Evolutionary conservation across 495 filamentous ascomycete genomes (phyloP).

Genomic region (Annulohypoxylon stygium): DNA sequence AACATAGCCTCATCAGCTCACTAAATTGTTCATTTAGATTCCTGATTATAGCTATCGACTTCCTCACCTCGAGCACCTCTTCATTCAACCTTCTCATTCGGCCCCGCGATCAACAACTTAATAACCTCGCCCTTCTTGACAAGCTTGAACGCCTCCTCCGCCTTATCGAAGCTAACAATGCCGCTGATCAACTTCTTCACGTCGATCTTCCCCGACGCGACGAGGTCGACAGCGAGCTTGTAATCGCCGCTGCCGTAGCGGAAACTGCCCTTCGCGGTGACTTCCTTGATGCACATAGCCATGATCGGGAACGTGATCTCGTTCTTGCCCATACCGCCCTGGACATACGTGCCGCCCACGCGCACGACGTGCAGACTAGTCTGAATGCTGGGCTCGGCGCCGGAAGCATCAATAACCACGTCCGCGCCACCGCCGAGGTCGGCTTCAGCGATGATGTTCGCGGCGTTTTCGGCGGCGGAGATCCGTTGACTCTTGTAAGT

Average conservation of each 20-base stretch:
- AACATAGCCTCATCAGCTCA: neutral
- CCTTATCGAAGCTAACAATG: conserved; percentile 77
- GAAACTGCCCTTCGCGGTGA: conserved; percentile 83
- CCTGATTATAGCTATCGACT: neutral
- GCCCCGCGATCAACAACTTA: conserved; percentile 85
- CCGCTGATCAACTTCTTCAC: conserved; percentile 79
- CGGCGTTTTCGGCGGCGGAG: conserved; percentile 73
- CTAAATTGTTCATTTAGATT: neutral
- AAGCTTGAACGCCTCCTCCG: conserved; percentile 82
- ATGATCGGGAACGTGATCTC: conserved; percentile 88
- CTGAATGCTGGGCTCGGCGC: conserved; percentile 83
- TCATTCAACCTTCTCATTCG: conserved; percentile 63
- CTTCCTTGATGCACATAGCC: conserved; percentile 82
- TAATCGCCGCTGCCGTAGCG: conserved; percentile 88
- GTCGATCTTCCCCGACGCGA: conserved; percentile 71
- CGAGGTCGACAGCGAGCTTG: conserved; percentile 77
- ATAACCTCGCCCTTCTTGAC: conserved; percentile 82
- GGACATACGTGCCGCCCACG: conserved; percentile 83
- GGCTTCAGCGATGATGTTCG: conserved; percentile 63
- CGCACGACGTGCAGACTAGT: conserved; percentile 76
- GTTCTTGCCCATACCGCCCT: conserved; percentile 83
- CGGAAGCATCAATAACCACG: conserved; percentile 85
- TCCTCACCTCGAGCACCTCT: neutral
- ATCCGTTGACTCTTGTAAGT: conserved; percentile 71
- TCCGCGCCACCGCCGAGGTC: conserved; percentile 72